Evolutionary conservation across 2,329 filamentous ascomycete species (phyloP).

Genomic region (Fusarium drepaniforme): DNA sequence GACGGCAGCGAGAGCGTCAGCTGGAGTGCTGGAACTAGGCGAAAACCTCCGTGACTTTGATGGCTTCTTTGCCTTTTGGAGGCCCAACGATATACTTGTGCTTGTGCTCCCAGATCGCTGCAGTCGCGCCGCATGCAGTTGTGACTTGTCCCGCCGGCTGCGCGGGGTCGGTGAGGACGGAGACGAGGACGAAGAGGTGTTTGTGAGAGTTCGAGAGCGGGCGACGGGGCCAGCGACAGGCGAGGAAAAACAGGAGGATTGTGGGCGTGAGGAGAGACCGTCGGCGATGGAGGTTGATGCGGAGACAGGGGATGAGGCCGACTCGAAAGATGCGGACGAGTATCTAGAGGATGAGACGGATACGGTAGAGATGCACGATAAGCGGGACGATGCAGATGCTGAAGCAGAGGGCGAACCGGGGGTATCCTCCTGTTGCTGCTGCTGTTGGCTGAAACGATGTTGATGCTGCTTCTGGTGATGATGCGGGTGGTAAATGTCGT

Average conservation of each 20-base stretch:
- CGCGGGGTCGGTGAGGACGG: constrained; percentile 49
- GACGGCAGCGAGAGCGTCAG: constrained; percentile 58
- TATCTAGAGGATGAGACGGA: constrained; percentile 35
- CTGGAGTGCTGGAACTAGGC: constrained; percentile 51
- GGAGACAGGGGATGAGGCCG: constrained; percentile 39
- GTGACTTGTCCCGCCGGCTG: constrained; percentile 60
- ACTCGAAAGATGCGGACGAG: constrained; percentile 39
- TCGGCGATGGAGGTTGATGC: constrained; percentile 26
- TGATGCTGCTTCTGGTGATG: constrained; percentile 42
- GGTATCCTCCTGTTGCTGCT: constrained; percentile 30
- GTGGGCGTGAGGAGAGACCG: constrained; percentile 25
- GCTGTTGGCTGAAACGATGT: constrained; percentile 41
- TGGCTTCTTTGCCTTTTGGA: constrained; percentile 38
- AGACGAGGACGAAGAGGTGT: constrained; percentile 41
- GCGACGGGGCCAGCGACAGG: constrained; percentile 27
- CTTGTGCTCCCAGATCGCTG: constrained; percentile 59
- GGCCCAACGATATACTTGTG: constrained; percentile 37
- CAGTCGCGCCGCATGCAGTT: constrained; percentile 62
- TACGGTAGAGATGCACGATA: constrained; percentile 43
- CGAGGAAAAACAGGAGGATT: constrained; percentile 23
- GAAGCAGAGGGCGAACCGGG: constrained; percentile 41
- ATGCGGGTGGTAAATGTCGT: constrained; percentile 20
- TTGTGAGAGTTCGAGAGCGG: constrained; percentile 37
- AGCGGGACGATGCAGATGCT: constrained; percentile 39
- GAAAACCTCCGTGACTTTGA: constrained; percentile 43